Evolutionary conservation across 192 early-diverging fungal genomes (phyloP), one percentile per base, ranked within the genome.

Genomic region (Geranomyces variabilis): DNA sequence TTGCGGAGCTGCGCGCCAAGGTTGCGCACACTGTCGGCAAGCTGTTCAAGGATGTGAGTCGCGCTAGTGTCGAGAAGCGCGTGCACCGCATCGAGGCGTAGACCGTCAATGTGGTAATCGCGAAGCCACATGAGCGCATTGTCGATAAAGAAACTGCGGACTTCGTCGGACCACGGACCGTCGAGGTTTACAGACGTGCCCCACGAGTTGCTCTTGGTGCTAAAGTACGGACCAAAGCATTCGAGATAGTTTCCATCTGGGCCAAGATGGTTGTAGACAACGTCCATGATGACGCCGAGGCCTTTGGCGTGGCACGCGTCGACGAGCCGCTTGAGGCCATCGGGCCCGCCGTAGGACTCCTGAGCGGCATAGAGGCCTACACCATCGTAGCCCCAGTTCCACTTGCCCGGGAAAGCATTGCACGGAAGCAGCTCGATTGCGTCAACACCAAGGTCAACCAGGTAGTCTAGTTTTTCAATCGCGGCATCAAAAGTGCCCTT

Each of bases 281-380:
- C 83, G 66, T 96, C 94, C 76, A 96, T 70, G 12, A 94, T 79
- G 29, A 96, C 92, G 0, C 79, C 84, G 43, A 96, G 77, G 6
- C 94, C 94, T 56, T 90, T 62, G 9, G 84, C 85, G 61, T 95
- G 94, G 17, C 92, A 93, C 26, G 91, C 92, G 66, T 95, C 93
- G 1, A 95, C 87, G 53, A 95, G 76, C 74, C 89, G 87, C 75
- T 86, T 93, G 33, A 95, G 82, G 51, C 91, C 91, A 69, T 94
- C 93, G 14, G 94, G 94, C 29, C 89, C 86, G 24, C 79, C 79
- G 33, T 74, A 74, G 4, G 73, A 75, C 22, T 75, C 73, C 48
- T 75, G 73, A n/a, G 53, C 56, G 29, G 73, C 73, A 49, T 63
- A 75, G 19, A 75, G 66, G 14, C 73, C 73, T 12, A 75, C 73